phyloP scores from a whole-genome alignment of 2,329 filamentous ascomycete genomes.

The Calonectria ilicicola region DNA sequence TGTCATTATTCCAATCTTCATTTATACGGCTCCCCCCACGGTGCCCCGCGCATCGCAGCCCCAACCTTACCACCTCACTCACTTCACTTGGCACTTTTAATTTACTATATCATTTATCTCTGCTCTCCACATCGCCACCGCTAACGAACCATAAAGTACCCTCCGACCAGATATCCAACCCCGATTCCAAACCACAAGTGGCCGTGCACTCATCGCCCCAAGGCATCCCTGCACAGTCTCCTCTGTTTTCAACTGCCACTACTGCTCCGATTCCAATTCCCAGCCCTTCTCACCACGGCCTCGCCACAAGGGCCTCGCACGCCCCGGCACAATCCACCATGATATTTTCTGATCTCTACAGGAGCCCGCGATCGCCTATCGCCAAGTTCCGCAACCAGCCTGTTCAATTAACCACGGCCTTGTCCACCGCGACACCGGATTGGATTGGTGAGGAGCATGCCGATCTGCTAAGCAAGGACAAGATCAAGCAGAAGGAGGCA shows the following conservation, averaged over 20 bases:
- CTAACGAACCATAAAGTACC: slow-evolving; percentile 21
- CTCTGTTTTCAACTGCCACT: slow-evolving; percentile 30
- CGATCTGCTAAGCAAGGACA: slow-evolving; percentile 72
- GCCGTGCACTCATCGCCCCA: slow-evolving; percentile 39
- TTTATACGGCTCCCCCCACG: background rate
- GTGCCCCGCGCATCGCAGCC: background rate
- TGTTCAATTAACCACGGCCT: slow-evolving; percentile 44
- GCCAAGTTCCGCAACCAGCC: slow-evolving; percentile 60
- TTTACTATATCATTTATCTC: background rate
- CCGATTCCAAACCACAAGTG: slow-evolving; percentile 37
- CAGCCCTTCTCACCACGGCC: slow-evolving; percentile 20
- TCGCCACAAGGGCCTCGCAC: slow-evolving; percentile 33
- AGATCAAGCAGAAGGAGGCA: slow-evolving; percentile 72
- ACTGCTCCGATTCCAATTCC: slow-evolving; percentile 31
- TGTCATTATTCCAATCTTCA: background rate
- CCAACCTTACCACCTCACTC: background rate
- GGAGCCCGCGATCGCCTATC: slow-evolving; percentile 65
- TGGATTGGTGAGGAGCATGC: slow-evolving; percentile 66
- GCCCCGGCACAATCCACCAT: slow-evolving; percentile 49
- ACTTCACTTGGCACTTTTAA: background rate
- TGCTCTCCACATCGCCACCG: background rate
- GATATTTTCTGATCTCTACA: slow-evolving; percentile 72
- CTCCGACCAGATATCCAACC: slow-evolving; percentile 22
- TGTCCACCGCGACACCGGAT: slow-evolving; percentile 44
- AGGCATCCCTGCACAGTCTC: slow-evolving; percentile 37